Evolutionary conservation across 2,329 filamentous ascomycete genomes (phyloP).

Genomic region (Microsporum audouinii): DNA sequence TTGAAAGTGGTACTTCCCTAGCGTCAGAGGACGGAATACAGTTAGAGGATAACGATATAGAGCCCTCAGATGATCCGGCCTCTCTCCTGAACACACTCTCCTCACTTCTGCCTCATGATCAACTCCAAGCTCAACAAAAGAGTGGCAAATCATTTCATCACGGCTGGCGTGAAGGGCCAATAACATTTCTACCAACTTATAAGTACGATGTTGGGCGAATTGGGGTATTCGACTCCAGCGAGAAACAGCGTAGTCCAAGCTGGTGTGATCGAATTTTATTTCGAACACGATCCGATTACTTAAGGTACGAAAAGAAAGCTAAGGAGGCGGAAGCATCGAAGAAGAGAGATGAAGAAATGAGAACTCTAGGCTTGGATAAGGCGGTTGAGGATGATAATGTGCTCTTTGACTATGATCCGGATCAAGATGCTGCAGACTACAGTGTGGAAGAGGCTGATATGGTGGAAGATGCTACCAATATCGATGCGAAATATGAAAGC

Average conservation of each 20-base stretch:
- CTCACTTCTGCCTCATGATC: constrained; percentile 80
- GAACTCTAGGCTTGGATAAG: constrained; percentile 61
- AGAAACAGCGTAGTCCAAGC: constrained; percentile 83
- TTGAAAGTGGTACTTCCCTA: constrained; percentile 6
- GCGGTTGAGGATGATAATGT: constrained; percentile 68
- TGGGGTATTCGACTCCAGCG: constrained; percentile 84
- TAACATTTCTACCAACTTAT: constrained; percentile 86
- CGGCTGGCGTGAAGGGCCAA: constrained; percentile 80
- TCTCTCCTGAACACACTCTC: constrained; percentile 81
- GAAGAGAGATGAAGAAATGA: constrained; percentile 75
- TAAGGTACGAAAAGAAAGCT: constrained; percentile 52
- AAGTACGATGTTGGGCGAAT: constrained; percentile 96
- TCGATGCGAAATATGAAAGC: constrained; percentile 28
- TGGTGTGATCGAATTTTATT: constrained; percentile 96
- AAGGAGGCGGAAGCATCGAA: constrained; percentile 55
- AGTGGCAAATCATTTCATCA: constrained; percentile 74
- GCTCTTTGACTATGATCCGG: constrained; percentile 81
- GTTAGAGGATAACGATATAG: constrained; percentile 50
- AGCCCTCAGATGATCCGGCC: constrained; percentile 64
- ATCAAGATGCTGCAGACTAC: constrained; percentile 53
- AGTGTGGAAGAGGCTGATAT: constrained; percentile 37
- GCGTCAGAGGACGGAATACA: constrained; percentile 12
- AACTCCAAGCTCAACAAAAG: constrained; percentile 63
- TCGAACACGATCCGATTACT: constrained; percentile 59
- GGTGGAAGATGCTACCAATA: constrained; percentile 18